phyloP scores from a whole-genome alignment of 2,329 filamentous ascomycete genomes.

The Sclerotinia sclerotiorum region DNA sequence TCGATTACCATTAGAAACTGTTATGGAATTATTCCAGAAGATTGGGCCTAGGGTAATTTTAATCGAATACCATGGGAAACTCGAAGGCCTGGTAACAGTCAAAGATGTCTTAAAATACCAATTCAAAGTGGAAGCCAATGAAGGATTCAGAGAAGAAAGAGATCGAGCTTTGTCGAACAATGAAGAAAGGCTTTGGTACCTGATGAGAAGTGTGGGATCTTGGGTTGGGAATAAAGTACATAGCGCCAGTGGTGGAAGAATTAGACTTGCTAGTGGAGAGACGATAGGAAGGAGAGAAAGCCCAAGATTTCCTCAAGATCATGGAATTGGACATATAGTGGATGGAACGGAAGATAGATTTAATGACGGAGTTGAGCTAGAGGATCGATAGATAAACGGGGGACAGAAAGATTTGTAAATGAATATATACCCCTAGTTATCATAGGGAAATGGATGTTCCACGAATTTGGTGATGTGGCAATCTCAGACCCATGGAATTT shows the following conservation, averaged over 20 bases:
- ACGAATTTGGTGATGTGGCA: no score
- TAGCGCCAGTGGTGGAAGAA: conserved; percentile 55
- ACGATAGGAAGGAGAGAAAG: conserved; percentile 42
- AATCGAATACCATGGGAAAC: conserved; percentile 81
- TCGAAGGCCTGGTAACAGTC: conserved; percentile 86
- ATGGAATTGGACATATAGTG: conserved; percentile 45
- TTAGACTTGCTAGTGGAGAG: conserved; percentile 46
- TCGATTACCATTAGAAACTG: conserved; percentile 86
- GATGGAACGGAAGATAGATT: conserved; percentile 52
- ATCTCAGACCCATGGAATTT: neutral
- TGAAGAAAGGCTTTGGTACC: conserved; percentile 65
- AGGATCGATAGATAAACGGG: conserved; percentile 34
- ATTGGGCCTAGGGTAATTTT: conserved; percentile 92
- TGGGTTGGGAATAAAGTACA: conserved; percentile 61
- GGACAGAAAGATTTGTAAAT: neutral
- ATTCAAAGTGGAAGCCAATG: conserved; percentile 89
- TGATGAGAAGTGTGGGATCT: conserved; percentile 52
- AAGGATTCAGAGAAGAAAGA: conserved; percentile 60
- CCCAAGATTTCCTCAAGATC: conserved; percentile 23
- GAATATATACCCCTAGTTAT: neutral
- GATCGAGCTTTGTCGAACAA: conserved; percentile 51
- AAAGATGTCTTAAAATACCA: conserved; percentile 98
- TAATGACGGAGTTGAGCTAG: conserved; percentile 49
- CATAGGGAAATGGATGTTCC: neutral
- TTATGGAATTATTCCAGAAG: conserved; percentile 98